phyloP scores from a whole-genome alignment of 345 rosid genomes.

The Sonneratia caseolaris region DNA sequence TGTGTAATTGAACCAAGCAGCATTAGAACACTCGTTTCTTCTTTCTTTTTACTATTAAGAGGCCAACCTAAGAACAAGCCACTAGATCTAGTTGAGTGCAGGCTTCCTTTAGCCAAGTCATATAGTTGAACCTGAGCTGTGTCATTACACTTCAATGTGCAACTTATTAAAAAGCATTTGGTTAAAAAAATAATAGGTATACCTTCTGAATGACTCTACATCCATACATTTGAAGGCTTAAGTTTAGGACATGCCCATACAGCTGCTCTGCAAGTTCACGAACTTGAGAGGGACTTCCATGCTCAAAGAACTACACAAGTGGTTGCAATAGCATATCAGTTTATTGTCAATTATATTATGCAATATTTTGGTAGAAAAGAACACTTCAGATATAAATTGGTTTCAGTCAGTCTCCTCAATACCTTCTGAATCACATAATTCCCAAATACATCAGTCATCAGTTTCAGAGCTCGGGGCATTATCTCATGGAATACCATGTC shows the following conservation, averaged over 20 bases:
- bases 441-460: conserved; percentile 96
- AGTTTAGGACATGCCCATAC: conserved; percentile 65
- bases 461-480: conserved; percentile 68
- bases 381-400: neutral
- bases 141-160: too few relatives aligned
- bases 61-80: neutral
- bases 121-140: neutral
- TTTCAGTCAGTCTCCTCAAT: neutral
- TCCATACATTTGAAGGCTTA: conserved; percentile 97
- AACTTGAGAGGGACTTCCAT: conserved; percentile 73
- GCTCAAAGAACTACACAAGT: conserved; percentile 70
- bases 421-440: conserved; percentile 97
- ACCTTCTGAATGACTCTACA: conserved; percentile 98
- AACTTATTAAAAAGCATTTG: neutral
- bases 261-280: conserved; percentile 83
- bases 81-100: neutral
- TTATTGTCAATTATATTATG: neutral
- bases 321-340: neutral
- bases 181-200: neutral
- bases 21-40: neutral
- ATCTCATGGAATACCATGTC: conserved; percentile 85
- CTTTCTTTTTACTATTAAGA: neutral
- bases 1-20: conserved; percentile 16
- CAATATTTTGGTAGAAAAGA: neutral
- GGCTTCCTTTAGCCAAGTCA: neutral